Conservation (phyloP, 345 rosid species). For the Linum tenue region DNA sequence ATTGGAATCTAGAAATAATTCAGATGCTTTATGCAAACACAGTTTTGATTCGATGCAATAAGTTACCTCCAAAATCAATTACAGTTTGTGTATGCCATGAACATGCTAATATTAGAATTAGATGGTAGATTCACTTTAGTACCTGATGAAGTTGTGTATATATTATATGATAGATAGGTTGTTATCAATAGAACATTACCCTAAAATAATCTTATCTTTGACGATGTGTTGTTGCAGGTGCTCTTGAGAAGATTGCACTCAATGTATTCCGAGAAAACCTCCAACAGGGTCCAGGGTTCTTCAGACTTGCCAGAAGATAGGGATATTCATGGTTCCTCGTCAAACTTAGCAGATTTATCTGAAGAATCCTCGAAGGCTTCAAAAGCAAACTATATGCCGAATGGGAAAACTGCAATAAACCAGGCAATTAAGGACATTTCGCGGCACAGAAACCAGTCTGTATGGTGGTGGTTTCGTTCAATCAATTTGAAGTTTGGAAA, state of each 20-base stretch:
- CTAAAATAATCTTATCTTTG: no score
- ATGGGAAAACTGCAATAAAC: constrained; percentile 11
- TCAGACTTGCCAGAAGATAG: constrained; percentile 11
- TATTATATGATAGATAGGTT: no score
- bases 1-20: no score
- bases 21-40: neutral
- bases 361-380: constrained; percentile 21
- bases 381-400: constrained; percentile 15
- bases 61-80: neutral
- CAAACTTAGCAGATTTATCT: neutral
- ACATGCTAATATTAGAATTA: neutral
- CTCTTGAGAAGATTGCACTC: constrained; percentile 70
- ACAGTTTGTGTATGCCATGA: neutral
- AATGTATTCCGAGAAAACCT: constrained; percentile 30
- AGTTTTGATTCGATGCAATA: neutral
- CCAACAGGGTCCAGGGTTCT: constrained; percentile 20
- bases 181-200: no score
- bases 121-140: no score
- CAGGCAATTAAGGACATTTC: constrained; percentile 32
- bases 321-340: constrained; percentile 12
- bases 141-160: no score
- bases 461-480: constrained; percentile 58
- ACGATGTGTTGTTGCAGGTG: constrained; percentile 33
- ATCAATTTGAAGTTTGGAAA: constrained; percentile 50
- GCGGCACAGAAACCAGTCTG: constrained; percentile 19